A percentile compares a stretch with the other conserved stretches of the same genome.
phyloP scores from a whole-genome alignment of 169 alveolate species.

The Plasmodium cynomolgi region DNA sequence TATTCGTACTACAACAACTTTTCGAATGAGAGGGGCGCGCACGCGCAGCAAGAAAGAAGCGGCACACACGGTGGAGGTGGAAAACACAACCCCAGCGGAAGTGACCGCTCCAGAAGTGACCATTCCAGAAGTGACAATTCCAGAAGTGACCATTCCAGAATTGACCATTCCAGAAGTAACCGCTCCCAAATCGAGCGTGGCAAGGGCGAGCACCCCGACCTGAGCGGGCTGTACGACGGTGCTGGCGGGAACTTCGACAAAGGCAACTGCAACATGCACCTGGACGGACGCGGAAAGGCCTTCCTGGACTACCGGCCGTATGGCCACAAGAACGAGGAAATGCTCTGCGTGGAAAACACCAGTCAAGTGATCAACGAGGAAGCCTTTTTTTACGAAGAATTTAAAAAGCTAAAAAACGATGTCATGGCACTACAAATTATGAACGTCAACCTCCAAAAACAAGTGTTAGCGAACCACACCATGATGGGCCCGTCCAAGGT shows the following conservation, averaged over 20 bases:
- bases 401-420: conserved; percentile 45
- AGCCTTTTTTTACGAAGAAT: conserved; percentile 15
- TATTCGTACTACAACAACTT: conserved; percentile 44
- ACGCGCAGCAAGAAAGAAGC: neutral
- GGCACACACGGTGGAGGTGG: neutral
- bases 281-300: neutral
- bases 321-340: neutral
- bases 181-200: neutral
- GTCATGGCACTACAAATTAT: conserved; percentile 46
- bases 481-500: conserved; percentile 22
- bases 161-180: neutral
- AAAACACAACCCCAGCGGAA: neutral
- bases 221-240: neutral
- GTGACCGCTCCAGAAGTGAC: neutral
- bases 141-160: neutral
- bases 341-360: neutral
- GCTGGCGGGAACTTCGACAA: neutral
- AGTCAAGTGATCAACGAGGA: conserved; percentile 1
- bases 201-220: neutral
- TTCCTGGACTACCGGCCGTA: neutral
- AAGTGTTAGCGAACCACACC: conserved; percentile 11
- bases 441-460: conserved; percentile 68
- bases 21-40: neutral
- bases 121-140: neutral
- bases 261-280: neutral